phyloP scores from a whole-genome alignment of 495 filamentous ascomycete species.

The Penicillium steckii region DNA sequence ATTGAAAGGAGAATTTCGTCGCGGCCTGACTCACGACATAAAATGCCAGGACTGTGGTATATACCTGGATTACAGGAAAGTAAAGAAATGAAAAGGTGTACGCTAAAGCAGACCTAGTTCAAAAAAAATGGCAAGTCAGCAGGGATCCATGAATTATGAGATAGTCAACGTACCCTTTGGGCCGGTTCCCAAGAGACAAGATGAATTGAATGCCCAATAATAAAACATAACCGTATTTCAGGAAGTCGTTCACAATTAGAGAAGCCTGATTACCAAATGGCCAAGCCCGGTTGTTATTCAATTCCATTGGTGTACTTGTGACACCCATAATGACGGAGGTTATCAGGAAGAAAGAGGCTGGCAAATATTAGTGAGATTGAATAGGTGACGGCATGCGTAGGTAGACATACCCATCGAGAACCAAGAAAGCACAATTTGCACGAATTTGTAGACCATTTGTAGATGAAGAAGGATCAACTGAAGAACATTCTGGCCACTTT shows the following conservation, averaged over 20 bases:
- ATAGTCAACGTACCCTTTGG: constrained; percentile 60
- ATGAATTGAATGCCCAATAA: constrained; percentile 90
- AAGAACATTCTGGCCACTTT: constrained; percentile 83
- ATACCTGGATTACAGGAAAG: constrained; percentile 70
- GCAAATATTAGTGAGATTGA: neutral
- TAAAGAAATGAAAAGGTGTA: constrained; percentile 81
- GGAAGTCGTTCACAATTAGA: constrained; percentile 77
- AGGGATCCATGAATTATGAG: neutral
- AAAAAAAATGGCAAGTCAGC: neutral
- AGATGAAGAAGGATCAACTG: constrained; percentile 92
- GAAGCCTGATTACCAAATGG: constrained; percentile 78
- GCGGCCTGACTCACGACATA: constrained; percentile 80
- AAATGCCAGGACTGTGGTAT: constrained; percentile 76
- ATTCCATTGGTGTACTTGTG: constrained; percentile 61
- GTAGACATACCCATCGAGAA: constrained; percentile 74
- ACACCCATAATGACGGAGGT: constrained; percentile 92
- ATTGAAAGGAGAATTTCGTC: constrained; percentile 45
- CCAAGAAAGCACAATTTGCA: constrained; percentile 81
- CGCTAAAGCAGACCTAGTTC: constrained; percentile 48
- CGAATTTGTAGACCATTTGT: constrained; percentile 86
- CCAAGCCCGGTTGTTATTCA: constrained; percentile 36
- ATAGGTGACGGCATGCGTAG: constrained; percentile 22
- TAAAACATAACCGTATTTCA: constrained; percentile 82
- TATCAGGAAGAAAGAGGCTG: constrained; percentile 82
- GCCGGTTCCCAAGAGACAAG: constrained; percentile 84